Conservation (phyloP, 1,284 basidiomycete species). For the Volvariella volvacea region DNA sequence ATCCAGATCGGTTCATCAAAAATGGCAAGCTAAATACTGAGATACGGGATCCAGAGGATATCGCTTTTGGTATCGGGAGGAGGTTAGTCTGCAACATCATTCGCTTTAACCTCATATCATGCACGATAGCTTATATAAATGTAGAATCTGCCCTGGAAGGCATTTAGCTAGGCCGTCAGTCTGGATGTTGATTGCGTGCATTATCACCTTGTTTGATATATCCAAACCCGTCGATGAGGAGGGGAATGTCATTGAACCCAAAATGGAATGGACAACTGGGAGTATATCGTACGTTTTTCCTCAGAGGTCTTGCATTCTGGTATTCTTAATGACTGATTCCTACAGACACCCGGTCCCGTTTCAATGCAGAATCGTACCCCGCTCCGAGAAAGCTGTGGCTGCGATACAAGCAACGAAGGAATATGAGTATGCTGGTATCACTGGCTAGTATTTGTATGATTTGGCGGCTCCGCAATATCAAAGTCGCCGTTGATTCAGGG, state of each 20-base stretch:
- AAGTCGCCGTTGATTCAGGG: too few relatives aligned
- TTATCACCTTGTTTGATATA: slow-evolving; percentile 31
- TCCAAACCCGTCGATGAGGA: slow-evolving; percentile 24
- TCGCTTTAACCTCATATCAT: too few relatives aligned
- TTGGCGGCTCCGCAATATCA: too few relatives aligned
- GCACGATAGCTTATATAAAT: too few relatives aligned
- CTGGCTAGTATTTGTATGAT: too few relatives aligned
- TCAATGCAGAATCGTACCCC: too few relatives aligned
- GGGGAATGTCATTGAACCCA: slow-evolving; percentile 2
- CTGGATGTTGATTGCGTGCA: slow-evolving; percentile 31
- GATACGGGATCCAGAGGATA: slow-evolving; percentile 17
- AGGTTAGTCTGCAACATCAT: too few relatives aligned
- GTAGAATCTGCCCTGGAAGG: slow-evolving; percentile 34
- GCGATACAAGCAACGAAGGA: too few relatives aligned
- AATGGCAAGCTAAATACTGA: slow-evolving; percentile 21
- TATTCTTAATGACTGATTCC: too few relatives aligned
- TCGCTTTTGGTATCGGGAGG: slow-evolving; percentile 29
- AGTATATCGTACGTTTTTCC: slow-evolving; percentile 11
- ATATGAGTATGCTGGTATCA: too few relatives aligned
- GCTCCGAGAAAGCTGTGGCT: too few relatives aligned
- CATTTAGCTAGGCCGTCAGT: slow-evolving; percentile 28
- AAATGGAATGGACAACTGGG: slow-evolving; percentile 6
- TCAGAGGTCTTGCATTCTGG: background rate
- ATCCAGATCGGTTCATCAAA: slow-evolving; percentile 29
- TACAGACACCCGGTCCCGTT: too few relatives aligned